These are phyloP conservation scores for Geranium brycei DNA, from an alignment of 345 rosid species.

Conservation along the genomic window DNA sequence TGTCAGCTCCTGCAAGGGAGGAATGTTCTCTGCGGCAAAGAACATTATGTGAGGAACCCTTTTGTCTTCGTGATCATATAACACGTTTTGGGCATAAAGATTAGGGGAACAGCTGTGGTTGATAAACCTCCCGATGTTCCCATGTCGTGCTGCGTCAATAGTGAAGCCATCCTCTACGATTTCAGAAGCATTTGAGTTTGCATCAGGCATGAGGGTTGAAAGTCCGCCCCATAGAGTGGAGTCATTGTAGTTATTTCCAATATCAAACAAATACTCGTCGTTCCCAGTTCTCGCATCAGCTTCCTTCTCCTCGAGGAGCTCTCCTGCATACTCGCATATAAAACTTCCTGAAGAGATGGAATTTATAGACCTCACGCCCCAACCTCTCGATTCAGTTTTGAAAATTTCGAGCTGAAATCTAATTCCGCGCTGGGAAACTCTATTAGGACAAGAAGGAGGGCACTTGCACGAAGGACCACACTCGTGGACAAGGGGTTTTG, in stretches of 20 bases:
- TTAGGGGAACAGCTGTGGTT: slow-evolving; percentile 94
- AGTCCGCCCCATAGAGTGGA: slow-evolving; percentile 34
- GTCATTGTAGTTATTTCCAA: slow-evolving; percentile 41
- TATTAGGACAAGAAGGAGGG: slow-evolving; percentile 57
- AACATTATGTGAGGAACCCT: slow-evolving; percentile 84
- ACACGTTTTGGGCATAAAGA: slow-evolving; percentile 76
- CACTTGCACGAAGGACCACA: slow-evolving; percentile 80
- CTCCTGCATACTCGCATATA: slow-evolving; percentile 81
- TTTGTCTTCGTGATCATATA: slow-evolving; percentile 60
- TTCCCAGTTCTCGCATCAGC: slow-evolving; percentile 52
- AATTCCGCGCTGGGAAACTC: slow-evolving; percentile 67
- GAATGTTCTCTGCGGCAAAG: slow-evolving; percentile 73
- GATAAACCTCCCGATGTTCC: slow-evolving; percentile 71
- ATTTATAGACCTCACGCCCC: slow-evolving; percentile 79
- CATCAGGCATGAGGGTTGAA: slow-evolving; percentile 31
- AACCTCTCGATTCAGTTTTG: slow-evolving; percentile 67
- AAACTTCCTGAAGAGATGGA: slow-evolving; percentile 76
- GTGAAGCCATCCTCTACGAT: slow-evolving; percentile 40
- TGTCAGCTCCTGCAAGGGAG: slow-evolving; percentile 75
- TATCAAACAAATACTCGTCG: slow-evolving; percentile 75
- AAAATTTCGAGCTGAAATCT: slow-evolving; percentile 68
- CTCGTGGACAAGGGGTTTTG: slow-evolving; percentile 54
- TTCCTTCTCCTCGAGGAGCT: slow-evolving; percentile 63
- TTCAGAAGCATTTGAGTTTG: slow-evolving; percentile 18
- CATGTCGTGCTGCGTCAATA: slow-evolving; percentile 64